A percentile compares a stretch with the other conserved stretches of the same genome.
Conservation (phyloP, 805 yeast species). For the Pichia californica region DNA sequence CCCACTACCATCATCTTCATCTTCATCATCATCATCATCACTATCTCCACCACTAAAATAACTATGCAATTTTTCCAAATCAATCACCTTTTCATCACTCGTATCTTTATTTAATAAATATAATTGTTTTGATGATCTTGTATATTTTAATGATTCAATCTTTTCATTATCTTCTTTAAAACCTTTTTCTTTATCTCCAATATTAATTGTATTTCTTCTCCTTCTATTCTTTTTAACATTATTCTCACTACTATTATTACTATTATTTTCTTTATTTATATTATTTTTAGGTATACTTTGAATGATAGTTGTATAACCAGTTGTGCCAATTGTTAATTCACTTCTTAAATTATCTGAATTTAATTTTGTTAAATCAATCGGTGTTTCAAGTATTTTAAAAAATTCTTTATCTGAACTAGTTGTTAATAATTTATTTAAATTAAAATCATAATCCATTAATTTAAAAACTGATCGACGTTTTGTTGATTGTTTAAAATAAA, state of each 20-base stretch:
- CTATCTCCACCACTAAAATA: constrained; percentile 25
- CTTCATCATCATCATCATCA: constrained; percentile 13
- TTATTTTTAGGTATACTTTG: constrained; percentile 15
- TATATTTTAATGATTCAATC: constrained; percentile 19
- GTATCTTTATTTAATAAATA: constrained; percentile 20
- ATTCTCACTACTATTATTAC: no score
- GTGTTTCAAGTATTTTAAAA: constrained; percentile 18
- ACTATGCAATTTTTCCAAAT: constrained; percentile 26
- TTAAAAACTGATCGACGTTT: constrained; percentile 21
- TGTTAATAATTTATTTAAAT: constrained; percentile 23
- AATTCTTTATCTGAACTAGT: constrained; percentile 23
- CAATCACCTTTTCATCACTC: constrained; percentile 20
- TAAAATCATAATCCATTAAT: constrained; percentile 30
- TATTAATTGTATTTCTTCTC: constrained; percentile 26
- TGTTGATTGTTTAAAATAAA: constrained; percentile 26
- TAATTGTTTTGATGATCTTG: constrained; percentile 26
- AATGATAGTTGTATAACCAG: constrained; percentile 18
- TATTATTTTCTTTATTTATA: not conserved
- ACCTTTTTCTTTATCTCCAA: constrained; percentile 13
- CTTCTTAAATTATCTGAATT: constrained; percentile 22
- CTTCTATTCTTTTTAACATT: not conserved
- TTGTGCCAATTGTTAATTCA: constrained; percentile 22
- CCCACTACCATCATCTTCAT: constrained; percentile 7
- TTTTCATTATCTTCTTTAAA: constrained; percentile 10
- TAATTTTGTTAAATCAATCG: constrained; percentile 23